phyloP scores from a whole-genome alignment of 176 grass and related monocot species.

The Tillandsia leiboldiana region DNA sequence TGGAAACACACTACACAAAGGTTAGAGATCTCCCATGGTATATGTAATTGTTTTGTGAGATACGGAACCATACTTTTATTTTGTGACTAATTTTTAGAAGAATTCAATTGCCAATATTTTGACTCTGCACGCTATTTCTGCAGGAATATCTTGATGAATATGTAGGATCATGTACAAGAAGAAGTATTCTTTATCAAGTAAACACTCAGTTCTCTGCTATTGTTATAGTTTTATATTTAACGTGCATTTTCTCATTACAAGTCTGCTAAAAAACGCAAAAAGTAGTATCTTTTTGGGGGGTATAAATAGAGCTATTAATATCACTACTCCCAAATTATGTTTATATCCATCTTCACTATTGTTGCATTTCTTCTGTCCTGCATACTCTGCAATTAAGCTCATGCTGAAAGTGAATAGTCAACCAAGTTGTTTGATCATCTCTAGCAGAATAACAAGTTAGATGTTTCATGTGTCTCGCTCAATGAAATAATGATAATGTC shows the following conservation, averaged over 20 bases:
- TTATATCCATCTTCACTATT: too few species aligned
- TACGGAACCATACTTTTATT: background rate
- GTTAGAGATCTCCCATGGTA: slow-evolving; percentile 18
- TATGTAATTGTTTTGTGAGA: background rate
- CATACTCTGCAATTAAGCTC: background rate
- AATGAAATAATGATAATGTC: background rate
- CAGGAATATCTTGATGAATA: slow-evolving; percentile 93
- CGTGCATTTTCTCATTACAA: background rate
- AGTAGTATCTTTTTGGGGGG: too few species aligned
- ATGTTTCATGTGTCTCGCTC: background rate
- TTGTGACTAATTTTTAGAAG: background rate
- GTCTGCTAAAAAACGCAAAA: background rate
- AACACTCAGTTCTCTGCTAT: slow-evolving; percentile 20
- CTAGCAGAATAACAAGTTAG: background rate
- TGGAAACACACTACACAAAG: slow-evolving; percentile 94
- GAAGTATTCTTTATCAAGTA: slow-evolving; percentile 80
- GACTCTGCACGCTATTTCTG: background rate
- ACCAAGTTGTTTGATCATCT: background rate
- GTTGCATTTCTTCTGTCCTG: too few species aligned
- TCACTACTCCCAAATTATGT: too few species aligned
- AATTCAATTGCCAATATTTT: slow-evolving; percentile 3
- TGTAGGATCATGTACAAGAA: slow-evolving; percentile 66
- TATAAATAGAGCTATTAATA: too few species aligned
- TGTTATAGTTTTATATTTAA: background rate
- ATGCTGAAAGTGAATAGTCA: background rate